Conservation (phyloP, 2,329 filamentous ascomycete genomes). For the Drechslerella dactyloides region DNA sequence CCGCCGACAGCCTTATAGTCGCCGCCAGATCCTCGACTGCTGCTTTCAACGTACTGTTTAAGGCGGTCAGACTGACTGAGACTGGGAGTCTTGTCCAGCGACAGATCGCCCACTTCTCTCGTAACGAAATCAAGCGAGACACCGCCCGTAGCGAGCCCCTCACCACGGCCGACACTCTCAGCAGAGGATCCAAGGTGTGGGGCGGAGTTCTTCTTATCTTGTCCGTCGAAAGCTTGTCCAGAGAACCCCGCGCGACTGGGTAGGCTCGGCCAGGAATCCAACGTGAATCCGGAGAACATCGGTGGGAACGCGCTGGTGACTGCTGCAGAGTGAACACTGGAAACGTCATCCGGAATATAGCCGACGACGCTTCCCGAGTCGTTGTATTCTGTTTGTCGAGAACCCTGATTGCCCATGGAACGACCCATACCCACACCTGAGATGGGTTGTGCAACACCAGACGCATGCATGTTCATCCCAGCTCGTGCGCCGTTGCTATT, state of each 20-base stretch:
- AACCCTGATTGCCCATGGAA: conserved; percentile 38
- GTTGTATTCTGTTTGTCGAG: conserved; percentile 61
- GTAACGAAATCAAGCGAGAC: conserved; percentile 60
- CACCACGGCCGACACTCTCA: conserved; percentile 30
- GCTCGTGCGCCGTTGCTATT: conserved; percentile 5
- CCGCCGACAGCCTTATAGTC: conserved; percentile 60
- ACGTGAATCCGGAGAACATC: conserved; percentile 91
- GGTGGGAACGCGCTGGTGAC: conserved; percentile 83
- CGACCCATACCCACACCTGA: conserved; percentile 27
- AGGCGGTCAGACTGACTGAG: conserved; percentile 86
- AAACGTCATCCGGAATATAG: conserved; percentile 96
- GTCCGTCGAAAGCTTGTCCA: conserved; percentile 63
- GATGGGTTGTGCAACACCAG: conserved; percentile 59
- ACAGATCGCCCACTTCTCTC: conserved; percentile 35
- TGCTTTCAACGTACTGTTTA: conserved; percentile 90
- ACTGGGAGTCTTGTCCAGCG: conserved; percentile 67
- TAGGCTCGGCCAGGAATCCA: conserved; percentile 84
- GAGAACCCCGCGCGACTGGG: conserved; percentile 68
- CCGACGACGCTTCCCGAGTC: conserved; percentile 90
- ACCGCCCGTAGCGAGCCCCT: conserved; percentile 35
- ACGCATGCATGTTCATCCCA: conserved; percentile 33
- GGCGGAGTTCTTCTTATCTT: conserved; percentile 33
- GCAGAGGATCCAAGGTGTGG: conserved; percentile 4
- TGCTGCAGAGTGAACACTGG: conserved; percentile 89
- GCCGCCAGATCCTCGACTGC: conserved; percentile 66